These are phyloP conservation scores for Gonapodya prolifera DNA, from an alignment of 192 early-diverging fungal species.

Conservation along the genomic window DNA sequence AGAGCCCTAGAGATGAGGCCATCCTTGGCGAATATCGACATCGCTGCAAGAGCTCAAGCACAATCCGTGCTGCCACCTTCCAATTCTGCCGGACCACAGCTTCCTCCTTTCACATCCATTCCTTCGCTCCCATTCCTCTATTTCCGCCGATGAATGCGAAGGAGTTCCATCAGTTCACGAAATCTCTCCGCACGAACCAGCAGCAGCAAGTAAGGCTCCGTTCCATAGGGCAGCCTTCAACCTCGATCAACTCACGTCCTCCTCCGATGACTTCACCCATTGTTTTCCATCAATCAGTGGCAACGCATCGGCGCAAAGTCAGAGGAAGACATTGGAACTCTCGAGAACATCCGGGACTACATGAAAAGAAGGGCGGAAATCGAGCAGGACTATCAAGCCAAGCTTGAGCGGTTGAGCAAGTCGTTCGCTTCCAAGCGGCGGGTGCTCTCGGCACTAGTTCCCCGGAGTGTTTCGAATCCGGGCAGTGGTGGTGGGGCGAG, in stretches of 20 bases:
- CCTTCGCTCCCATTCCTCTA: too few species aligned
- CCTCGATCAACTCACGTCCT: background rate
- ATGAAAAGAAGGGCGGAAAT: background rate
- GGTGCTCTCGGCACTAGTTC: background rate
- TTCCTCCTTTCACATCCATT: too few species aligned
- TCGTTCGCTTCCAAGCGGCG: background rate
- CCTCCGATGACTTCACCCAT: background rate
- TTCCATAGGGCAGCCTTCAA: too few species aligned
- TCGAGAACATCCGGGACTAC: background rate
- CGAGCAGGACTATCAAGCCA: background rate
- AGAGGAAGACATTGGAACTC: background rate
- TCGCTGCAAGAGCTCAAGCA: background rate
- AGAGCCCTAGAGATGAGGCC: background rate
- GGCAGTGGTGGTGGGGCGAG: background rate
- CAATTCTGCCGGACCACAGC: too few species aligned
- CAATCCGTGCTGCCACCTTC: background rate
- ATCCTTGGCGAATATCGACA: background rate
- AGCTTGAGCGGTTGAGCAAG: background rate
- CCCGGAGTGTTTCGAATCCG: background rate
- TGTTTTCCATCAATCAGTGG: background rate
- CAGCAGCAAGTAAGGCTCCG: background rate
- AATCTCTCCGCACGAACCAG: background rate
- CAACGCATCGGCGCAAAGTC: background rate
- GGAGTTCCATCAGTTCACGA: background rate
- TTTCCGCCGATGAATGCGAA: background rate